Evolutionary conservation across 192 early-diverging fungal genomes (phyloP).

Genomic region (Coemansia brasiliensis): DNA sequence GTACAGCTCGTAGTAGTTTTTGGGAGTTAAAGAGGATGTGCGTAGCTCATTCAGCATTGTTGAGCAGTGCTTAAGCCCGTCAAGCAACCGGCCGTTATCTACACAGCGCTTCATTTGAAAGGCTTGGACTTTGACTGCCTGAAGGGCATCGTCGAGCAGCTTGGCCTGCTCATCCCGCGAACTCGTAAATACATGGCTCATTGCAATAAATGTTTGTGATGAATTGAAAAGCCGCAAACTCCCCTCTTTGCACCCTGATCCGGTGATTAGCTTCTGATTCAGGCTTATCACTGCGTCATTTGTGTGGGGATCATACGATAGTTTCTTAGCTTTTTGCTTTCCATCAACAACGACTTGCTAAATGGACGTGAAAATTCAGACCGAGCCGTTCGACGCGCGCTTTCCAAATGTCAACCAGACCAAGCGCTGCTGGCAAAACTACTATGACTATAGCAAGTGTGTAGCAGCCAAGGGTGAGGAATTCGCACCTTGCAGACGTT

Average conservation of each 20-base stretch:
- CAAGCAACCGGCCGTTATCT: slow-evolving; percentile 88
- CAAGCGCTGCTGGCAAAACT: slow-evolving; percentile 99
- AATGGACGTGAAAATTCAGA: slow-evolving; percentile 37
- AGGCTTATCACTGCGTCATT: slow-evolving; percentile 2
- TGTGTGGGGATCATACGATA: slow-evolving; percentile 2
- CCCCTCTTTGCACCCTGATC: not conserved
- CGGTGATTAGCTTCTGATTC: slow-evolving; percentile 1
- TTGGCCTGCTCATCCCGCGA: slow-evolving; percentile 81
- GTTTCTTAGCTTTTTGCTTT: slow-evolving; percentile 3
- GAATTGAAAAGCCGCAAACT: not conserved
- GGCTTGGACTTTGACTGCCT: slow-evolving; percentile 90
- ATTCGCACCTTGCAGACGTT: slow-evolving; percentile 89
- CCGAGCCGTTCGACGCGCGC: slow-evolving; percentile 57
- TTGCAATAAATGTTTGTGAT: slow-evolving; percentile 3
- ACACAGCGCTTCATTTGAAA: slow-evolving; percentile 95
- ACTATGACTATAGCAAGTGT: slow-evolving; percentile 92
- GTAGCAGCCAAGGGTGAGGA: slow-evolving; percentile 94
- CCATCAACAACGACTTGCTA: too few species aligned
- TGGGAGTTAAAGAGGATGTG: slow-evolving; percentile 91
- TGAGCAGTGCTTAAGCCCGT: slow-evolving; percentile 97
- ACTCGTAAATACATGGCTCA: slow-evolving; percentile 46
- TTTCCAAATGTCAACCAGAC: slow-evolving; percentile 99
- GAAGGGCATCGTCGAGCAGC: slow-evolving; percentile 88
- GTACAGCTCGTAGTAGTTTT: slow-evolving; percentile 99
- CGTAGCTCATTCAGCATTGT: slow-evolving; percentile 96